Base-by-base conservation (phyloP, 2,329 filamentous ascomycete genomes). In the Neofusicoccum sp. region DNA sequence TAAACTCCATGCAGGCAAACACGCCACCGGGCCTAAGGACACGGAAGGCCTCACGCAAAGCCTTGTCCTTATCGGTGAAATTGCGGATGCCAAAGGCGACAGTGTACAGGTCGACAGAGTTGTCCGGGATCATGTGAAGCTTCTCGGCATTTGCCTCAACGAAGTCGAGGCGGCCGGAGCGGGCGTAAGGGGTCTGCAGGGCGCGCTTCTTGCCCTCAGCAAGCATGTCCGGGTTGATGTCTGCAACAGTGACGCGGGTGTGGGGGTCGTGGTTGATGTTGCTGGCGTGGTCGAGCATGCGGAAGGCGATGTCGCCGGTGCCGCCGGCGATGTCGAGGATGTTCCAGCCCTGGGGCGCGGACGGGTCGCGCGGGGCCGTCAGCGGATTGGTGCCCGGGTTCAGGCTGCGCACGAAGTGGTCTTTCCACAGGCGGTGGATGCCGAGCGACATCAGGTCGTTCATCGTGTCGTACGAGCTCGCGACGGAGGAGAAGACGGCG, bases 371-470 rank as follows among this genome's bases (percentile, higher is more conserved):
- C 3, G 67, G 36, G 1, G 82, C 77, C 50, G 76, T 83, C 69
- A 76, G 81, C 61, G 71, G 82, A 69, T 80, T 79, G 1, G 80
- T 85, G 67, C 93, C 93, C 0, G 95, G 94, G 76, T 97, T 95
- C 36, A 99, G 86, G 37, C 89, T 89, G 68, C 91, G 89, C 49
- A 99, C 94, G 77, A 98, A 99, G 79, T 97, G 89, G 79, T 98
- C 94, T 81, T 91, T 99, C 95, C 95, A 99, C 41, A 99, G 82
- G 47, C 95, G 90, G 78, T 99, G 95, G 79, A 97, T 93, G 62
- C 95, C 95, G 52, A 99, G 86, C 6, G 95, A 98, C 95, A 99
- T 99, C 69, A 98, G 85, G 77, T 99, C 95, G 80, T 99, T 99
- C 95, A 99, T 99, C 66, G 89, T 90, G 78, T 99, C 95, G 80